These are phyloP conservation scores for Sporothrix phasma DNA, from an alignment of 2,329 filamentous ascomycete genomes.

Conservation along the genomic window DNA sequence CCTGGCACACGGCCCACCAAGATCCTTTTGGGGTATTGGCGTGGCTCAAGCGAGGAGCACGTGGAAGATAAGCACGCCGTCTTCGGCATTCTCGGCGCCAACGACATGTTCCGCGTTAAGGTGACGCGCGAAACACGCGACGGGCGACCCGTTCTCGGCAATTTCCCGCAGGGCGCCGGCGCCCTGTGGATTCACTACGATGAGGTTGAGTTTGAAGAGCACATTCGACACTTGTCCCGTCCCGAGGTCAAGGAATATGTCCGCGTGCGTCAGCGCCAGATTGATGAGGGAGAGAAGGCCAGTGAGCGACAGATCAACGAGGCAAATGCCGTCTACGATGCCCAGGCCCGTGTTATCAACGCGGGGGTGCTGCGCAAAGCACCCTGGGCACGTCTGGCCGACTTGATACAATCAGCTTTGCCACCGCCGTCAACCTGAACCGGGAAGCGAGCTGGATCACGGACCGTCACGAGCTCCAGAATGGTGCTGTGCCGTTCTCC, in stretches of 20 bases:
- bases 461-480: not conserved
- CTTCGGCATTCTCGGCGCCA: conserved; percentile 50
- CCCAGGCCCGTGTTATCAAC: conserved; percentile 27
- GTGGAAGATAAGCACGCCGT: conserved; percentile 49
- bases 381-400: conserved; percentile 18
- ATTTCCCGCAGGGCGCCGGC: conserved; percentile 50
- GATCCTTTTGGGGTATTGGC: conserved; percentile 52
- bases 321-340: conserved; percentile 40
- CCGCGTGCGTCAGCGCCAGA: conserved; percentile 48
- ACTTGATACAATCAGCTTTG: conserved; percentile 19
- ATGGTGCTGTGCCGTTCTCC: not conserved
- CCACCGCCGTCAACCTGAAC: conserved; percentile 15
- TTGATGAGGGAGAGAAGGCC: conserved; percentile 42
- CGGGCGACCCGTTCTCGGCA: conserved; percentile 46
- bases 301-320: conserved; percentile 43
- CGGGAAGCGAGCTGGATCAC: conserved; percentile 6
- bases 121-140: conserved; percentile 50
- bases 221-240: conserved; percentile 41
- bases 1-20: conserved; percentile 46
- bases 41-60: conserved; percentile 38
- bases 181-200: conserved; percentile 55
- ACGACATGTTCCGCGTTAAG: conserved; percentile 57
- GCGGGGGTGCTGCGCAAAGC: conserved; percentile 18
- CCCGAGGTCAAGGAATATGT: conserved; percentile 55
- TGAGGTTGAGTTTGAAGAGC: conserved; percentile 48